phyloP scores from a whole-genome alignment of 2,329 filamentous ascomycete genomes.

The Xylaria polymorpha region DNA sequence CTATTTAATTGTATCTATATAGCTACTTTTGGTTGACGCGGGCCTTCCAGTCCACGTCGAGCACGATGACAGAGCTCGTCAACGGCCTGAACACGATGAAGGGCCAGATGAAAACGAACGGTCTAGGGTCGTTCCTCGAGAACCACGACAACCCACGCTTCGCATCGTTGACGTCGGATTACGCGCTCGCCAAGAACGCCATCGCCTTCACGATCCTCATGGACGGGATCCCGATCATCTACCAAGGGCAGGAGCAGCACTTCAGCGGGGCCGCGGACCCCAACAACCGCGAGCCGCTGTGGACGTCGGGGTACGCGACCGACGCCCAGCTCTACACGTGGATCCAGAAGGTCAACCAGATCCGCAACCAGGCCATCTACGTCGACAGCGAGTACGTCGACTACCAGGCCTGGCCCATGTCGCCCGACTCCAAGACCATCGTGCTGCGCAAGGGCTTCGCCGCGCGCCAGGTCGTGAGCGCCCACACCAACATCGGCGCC shows the following conservation, averaged over 20 bases:
- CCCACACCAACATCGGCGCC: constrained; percentile 56
- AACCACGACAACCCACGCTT: constrained; percentile 63
- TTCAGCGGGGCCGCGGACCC: constrained; percentile 57
- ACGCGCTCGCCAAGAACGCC: constrained; percentile 63
- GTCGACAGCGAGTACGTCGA: constrained; percentile 54
- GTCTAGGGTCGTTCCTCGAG: constrained; percentile 59
- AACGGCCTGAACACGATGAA: constrained; percentile 48
- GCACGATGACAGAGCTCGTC: constrained; percentile 53
- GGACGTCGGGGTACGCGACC: constrained; percentile 60
- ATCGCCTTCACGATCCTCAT: constrained; percentile 65
- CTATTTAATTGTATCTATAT: neutral
- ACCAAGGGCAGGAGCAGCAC: constrained; percentile 69
- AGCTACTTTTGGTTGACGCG: constrained; percentile 47
- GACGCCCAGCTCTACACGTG: constrained; percentile 55
- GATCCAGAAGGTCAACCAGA: constrained; percentile 60
- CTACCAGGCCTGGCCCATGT: constrained; percentile 54
- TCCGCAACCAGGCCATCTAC: constrained; percentile 58
- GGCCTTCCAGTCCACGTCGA: constrained; percentile 50
- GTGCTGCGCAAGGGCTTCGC: constrained; percentile 59
- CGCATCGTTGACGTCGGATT: constrained; percentile 58
- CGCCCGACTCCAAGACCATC: constrained; percentile 56
- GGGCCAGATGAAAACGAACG: constrained; percentile 42
- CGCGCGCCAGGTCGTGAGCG: constrained; percentile 50
- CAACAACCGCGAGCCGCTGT: constrained; percentile 62
- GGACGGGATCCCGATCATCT: constrained; percentile 69